These are phyloP conservation scores for Agaricus bisporus DNA, from an alignment of 768 basidiomycete genomes.

Conservation along the genomic window DNA sequence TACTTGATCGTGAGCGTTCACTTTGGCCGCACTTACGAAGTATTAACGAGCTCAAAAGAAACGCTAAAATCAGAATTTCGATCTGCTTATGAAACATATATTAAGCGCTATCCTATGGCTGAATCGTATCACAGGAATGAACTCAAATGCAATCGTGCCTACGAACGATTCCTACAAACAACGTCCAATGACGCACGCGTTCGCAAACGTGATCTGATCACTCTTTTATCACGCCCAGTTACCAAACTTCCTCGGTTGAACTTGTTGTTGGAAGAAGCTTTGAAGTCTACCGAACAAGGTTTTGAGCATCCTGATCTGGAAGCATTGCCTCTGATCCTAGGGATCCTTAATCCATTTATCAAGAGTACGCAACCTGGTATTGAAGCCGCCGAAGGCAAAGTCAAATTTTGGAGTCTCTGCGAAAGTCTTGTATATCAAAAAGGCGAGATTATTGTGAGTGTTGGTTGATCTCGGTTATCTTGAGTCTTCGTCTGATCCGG, in stretches of 20 bases:
- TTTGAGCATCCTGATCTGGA: conserved; percentile 75
- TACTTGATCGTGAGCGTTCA: conserved; percentile 61
- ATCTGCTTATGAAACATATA: conserved; percentile 70
- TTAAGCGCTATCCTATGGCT: conserved; percentile 84
- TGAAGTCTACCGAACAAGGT: conserved; percentile 59
- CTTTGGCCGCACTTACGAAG: conserved; percentile 17
- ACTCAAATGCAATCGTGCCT: conserved; percentile 58
- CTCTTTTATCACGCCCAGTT: conserved; percentile 81
- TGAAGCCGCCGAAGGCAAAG: conserved; percentile 84
- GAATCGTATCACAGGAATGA: conserved; percentile 79
- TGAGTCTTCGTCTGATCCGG: background rate
- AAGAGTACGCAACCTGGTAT: conserved; percentile 90
- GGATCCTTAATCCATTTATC: conserved; percentile 63
- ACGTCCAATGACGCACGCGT: conserved; percentile 59
- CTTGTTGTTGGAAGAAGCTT: conserved; percentile 64
- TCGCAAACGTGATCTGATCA: conserved; percentile 70
- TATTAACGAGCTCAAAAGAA: conserved; percentile 21
- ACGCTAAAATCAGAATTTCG: conserved; percentile 46
- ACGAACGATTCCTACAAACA: conserved; percentile 60
- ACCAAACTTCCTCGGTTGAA: conserved; percentile 81
- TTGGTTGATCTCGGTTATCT: background rate
- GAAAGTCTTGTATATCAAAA: conserved; percentile 70
- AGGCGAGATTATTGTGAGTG: conserved; percentile 75
- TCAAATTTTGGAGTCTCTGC: conserved; percentile 78
- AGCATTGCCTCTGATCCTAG: conserved; percentile 64